Percentiles rank a stretch among this genome's conserved stretches.
These are phyloP conservation scores for Marasmius tenuissimus DNA, from an alignment of 1,284 basidiomycete genomes.

Conservation along the genomic window DNA sequence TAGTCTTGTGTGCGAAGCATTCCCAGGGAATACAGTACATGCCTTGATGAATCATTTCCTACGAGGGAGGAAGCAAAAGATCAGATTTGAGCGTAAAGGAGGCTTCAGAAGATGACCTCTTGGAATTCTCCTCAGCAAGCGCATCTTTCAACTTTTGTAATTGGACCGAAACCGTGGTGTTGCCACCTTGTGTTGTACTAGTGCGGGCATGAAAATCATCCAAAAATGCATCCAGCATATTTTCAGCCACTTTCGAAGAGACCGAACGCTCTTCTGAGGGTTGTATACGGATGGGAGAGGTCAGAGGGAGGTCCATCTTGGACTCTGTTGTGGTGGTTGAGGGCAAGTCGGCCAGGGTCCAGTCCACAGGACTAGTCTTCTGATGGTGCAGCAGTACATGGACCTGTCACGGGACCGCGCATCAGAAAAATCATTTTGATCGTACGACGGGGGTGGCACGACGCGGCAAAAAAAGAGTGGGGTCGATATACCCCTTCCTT, in stretches of 20 bases:
- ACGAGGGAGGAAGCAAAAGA: too few relatives aligned
- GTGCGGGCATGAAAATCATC: slow-evolving; percentile 45
- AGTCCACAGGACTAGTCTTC: neutral
- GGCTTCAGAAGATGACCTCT: neutral
- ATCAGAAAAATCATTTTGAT: neutral
- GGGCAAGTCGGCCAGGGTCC: neutral
- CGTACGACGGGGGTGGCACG: neutral
- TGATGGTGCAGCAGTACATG: too few relatives aligned
- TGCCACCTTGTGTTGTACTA: slow-evolving; percentile 38
- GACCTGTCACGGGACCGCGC: neutral
- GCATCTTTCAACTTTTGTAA: slow-evolving; percentile 52
- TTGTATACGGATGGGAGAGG: slow-evolving; percentile 47
- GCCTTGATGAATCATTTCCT: too few relatives aligned
- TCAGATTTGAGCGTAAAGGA: too few relatives aligned
- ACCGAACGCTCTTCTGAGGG: slow-evolving; percentile 33
- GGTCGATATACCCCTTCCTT: neutral
- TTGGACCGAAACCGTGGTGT: slow-evolving; percentile 53
- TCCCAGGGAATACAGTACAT: too few relatives aligned
- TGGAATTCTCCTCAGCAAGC: slow-evolving; percentile 38
- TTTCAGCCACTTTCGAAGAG: slow-evolving; percentile 37
- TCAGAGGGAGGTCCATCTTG: slow-evolving; percentile 44
- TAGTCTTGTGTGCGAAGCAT: too few relatives aligned
- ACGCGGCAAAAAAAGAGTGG: neutral
- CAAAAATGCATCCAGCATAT: slow-evolving; percentile 42
- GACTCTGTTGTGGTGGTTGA: neutral